Percentiles rank a stretch among this genome's conserved stretches.
phyloP scores from a whole-genome alignment of 2,329 filamentous ascomycete species.

The Magnaporthiopsis incrustans region DNA sequence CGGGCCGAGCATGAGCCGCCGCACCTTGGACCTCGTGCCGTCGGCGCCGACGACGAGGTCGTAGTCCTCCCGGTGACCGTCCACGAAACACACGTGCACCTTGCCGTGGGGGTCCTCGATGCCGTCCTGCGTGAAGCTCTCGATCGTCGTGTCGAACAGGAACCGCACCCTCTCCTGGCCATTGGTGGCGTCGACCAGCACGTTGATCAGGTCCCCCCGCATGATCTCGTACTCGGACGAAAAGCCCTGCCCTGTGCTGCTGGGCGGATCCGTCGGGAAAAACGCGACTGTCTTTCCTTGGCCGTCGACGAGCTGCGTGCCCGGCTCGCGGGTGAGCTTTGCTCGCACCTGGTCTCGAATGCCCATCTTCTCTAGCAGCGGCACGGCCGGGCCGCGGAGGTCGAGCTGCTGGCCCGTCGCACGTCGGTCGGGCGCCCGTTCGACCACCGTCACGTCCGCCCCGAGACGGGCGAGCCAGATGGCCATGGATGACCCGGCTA shows the following conservation, averaged over 20 bases:
- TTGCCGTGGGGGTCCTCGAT: conserved; percentile 4
- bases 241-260: conserved; percentile 15
- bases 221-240: conserved; percentile 37
- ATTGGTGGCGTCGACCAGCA: conserved; percentile 11
- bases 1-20: conserved; percentile 40
- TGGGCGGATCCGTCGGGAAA: conserved; percentile 29
- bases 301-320: conserved; percentile 33
- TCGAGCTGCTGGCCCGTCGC: conserved; percentile 45
- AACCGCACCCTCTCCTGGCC: conserved; percentile 6
- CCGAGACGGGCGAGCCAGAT: conserved; percentile 35
- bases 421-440: conserved; percentile 32
- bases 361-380: conserved; percentile 43
- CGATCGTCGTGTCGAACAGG: conserved; percentile 10
- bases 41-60: conserved; percentile 45
- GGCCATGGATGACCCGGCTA: conserved; percentile 35
- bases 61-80: conserved; percentile 28
- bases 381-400: conserved; percentile 40
- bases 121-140: conserved; percentile 7
- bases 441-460: conserved; percentile 33
- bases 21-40: conserved; percentile 41
- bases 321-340: conserved; percentile 24
- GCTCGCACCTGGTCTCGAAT: conserved; percentile 33
- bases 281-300: conserved; percentile 28
- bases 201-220: conserved; percentile 32
- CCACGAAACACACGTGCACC: conserved; percentile 19